phyloP scores from a whole-genome alignment of 1,284 basidiomycete species.

The Apiotrichum mycotoxinovorans region DNA sequence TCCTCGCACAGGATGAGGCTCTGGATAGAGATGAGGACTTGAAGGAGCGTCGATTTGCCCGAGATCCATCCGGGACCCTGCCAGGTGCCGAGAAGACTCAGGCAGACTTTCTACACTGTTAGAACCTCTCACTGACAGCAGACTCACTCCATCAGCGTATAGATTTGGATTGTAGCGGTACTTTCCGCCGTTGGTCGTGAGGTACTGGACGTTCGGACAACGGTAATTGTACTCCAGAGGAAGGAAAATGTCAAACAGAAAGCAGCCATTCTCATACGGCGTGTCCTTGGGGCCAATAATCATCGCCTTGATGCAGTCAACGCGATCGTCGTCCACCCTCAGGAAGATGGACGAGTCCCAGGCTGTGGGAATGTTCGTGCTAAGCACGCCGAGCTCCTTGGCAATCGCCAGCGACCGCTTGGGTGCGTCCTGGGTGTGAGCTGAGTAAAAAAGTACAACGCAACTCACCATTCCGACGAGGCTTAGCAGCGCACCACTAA shows the following conservation, averaged over 20 bases:
- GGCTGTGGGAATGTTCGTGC: conserved; percentile 79
- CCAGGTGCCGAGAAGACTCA: conserved; percentile 88
- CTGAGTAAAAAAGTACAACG: conserved; percentile 47
- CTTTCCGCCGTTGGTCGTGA: conserved; percentile 86
- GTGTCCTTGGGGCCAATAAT: conserved; percentile 88
- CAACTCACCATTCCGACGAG: conserved; percentile 29
- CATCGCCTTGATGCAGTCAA: conserved; percentile 81
- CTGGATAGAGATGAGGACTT: conserved; percentile 81
- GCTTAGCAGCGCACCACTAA: conserved; percentile 14
- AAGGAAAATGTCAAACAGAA: conserved; percentile 83
- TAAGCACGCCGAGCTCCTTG: conserved; percentile 84
- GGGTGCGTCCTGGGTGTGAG: conserved; percentile 70
- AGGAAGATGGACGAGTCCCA: conserved; percentile 89
- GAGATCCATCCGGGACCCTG: conserved; percentile 79
- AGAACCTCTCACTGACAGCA: neutral
- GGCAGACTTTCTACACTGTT: conserved; percentile 69
- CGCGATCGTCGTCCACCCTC: conserved; percentile 60
- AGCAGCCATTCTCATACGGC: conserved; percentile 61
- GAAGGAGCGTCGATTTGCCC: conserved; percentile 76
- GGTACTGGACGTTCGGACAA: conserved; percentile 65
- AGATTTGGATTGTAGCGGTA: conserved; percentile 88
- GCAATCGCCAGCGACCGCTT: conserved; percentile 85
- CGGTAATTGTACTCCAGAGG: conserved; percentile 49
- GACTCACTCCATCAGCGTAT: conserved; percentile 63
- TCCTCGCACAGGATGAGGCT: conserved; percentile 88